Evolutionary conservation across 2,329 filamentous ascomycete genomes (phyloP), one percentile per base, ranked within the genome.

Genomic region (Leptographium flavum): DNA sequence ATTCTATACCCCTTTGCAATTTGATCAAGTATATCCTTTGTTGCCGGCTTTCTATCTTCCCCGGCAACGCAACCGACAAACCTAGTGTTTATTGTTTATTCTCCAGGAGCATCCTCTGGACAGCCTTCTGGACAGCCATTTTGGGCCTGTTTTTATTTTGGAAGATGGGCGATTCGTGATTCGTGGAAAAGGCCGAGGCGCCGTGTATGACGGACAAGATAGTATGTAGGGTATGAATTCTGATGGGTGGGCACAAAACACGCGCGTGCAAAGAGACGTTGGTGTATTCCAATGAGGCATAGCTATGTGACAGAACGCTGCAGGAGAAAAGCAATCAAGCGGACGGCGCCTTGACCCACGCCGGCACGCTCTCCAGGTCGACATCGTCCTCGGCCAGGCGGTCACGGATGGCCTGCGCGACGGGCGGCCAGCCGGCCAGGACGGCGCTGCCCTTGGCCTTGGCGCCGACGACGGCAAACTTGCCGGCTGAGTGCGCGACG

Each of bases 391-490:
- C 70, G 14, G 69, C 70, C 45, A 77, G 73, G 51, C 74, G 74
- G 30, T 73, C 69, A 39, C 67, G 69, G 15, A 93, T 73, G 0
- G 81, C 80, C 46, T 77, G 69, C 71, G 81, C 87, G 1, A 85
- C 76, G 37, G 66, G 67, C 1, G 88, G 87, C 66, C 90, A 95
- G 0, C 84, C 85, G 1, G 81, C 82, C 30, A 68, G 68, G 19
- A 85, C 62, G 0, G 81, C 73, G 22, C 76, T 73, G 5, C 73
- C 74, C 51, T 73, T 74, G 48, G 72, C 71, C 66, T 80, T 82
- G 22, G 83, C 79, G 3, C 88, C 87, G 43, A 83, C 77, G 37
- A 95, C 84, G 13, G 87, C 87, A 56, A 95, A 87, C 41, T 83
- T 79, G 37, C 74, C 73, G 56, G 80, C 78, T 23, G 74, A 74